Conservation (phyloP, 805 yeast species). For the Torulaspora maleeae region DNA sequence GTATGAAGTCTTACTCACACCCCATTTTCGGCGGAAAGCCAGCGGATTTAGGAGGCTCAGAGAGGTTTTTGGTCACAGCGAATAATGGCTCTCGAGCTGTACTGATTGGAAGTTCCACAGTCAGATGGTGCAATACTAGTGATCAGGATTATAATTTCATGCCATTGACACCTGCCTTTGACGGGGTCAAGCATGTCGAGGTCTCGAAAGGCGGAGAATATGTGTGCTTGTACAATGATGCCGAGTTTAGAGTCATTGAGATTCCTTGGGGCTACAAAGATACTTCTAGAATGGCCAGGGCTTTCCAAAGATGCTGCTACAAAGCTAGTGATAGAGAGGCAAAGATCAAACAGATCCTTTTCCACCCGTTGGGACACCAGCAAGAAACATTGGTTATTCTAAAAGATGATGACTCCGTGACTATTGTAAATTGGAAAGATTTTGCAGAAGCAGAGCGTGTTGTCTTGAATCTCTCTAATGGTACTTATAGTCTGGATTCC, state of each 20-base stretch:
- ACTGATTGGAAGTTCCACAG: conserved; percentile 16
- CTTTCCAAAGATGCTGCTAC: conserved; percentile 11
- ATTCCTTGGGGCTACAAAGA: conserved; percentile 26
- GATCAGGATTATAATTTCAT: conserved; percentile 15
- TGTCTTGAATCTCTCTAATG: conserved; percentile 10
- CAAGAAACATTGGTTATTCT: conserved; percentile 26
- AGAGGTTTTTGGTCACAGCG: conserved; percentile 20
- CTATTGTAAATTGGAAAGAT: conserved; percentile 20
- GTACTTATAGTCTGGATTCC: conserved; percentile 23
- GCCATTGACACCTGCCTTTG: conserved; percentile 9
- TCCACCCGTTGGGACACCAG: conserved; percentile 38
- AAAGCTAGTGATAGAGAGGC: neutral
- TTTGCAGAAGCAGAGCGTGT: conserved; percentile 1
- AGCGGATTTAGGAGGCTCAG: neutral
- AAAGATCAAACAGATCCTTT: conserved; percentile 40
- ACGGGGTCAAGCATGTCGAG: conserved; percentile 10
- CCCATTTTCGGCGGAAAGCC: conserved; percentile 10
- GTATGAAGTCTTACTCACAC: conserved; percentile 10
- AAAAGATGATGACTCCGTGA: conserved; percentile 25
- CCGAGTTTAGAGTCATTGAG: conserved; percentile 23
- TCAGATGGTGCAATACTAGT: conserved; percentile 21
- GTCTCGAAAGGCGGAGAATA: conserved; percentile 22
- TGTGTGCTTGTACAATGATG: conserved; percentile 19
- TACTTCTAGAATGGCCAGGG: conserved; percentile 5
- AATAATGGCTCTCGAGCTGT: conserved; percentile 17